These are phyloP conservation scores for Kalaharituber pfeilii DNA, from an alignment of 2,329 filamentous ascomycete genomes.

Conservation along the genomic window DNA sequence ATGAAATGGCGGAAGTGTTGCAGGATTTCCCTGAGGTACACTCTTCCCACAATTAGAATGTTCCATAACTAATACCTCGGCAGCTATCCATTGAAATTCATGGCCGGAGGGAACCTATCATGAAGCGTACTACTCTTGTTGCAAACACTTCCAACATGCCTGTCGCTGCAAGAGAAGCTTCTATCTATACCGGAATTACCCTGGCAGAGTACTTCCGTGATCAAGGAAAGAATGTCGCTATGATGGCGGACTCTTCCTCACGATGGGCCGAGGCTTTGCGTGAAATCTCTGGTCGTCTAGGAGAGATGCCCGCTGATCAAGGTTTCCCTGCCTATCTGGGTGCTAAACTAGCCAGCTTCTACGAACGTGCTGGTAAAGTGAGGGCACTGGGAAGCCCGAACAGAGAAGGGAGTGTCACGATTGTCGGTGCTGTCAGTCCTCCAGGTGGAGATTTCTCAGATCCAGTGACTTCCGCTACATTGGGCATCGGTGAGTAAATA, in stretches of 20 bases:
- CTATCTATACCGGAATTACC: constrained; percentile 93
- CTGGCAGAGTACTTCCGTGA: constrained; percentile 95
- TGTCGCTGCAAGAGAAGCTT: constrained; percentile 92
- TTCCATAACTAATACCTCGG: not conserved
- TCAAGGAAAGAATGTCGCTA: constrained; percentile 90
- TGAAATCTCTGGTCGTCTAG: constrained; percentile 95
- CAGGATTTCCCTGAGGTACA: constrained; percentile 89
- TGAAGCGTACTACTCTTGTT: constrained; percentile 98
- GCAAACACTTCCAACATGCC: constrained; percentile 99
- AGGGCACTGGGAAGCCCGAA: constrained; percentile 74
- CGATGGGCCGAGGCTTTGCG: constrained; percentile 97
- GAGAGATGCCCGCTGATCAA: constrained; percentile 99
- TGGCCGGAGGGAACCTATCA: constrained; percentile 92
- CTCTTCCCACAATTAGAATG: not conserved
- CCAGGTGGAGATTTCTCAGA: constrained; percentile 99
- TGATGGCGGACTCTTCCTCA: constrained; percentile 98
- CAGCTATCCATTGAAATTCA: constrained; percentile 81
- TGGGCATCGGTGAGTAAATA: constrained; percentile 45
- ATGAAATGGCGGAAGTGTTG: constrained; percentile 99
- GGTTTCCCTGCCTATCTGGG: constrained; percentile 96
- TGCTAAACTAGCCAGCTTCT: constrained; percentile 96
- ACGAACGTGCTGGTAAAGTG: constrained; percentile 89
- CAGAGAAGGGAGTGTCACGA: constrained; percentile 81
- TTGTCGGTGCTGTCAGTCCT: constrained; percentile 91
- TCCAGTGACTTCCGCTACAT: constrained; percentile 81